Evolutionary conservation across 768 basidiomycete species (phyloP), one percentile per base, ranked within the genome.

Genomic region (Cantharellus anzutake): DNA sequence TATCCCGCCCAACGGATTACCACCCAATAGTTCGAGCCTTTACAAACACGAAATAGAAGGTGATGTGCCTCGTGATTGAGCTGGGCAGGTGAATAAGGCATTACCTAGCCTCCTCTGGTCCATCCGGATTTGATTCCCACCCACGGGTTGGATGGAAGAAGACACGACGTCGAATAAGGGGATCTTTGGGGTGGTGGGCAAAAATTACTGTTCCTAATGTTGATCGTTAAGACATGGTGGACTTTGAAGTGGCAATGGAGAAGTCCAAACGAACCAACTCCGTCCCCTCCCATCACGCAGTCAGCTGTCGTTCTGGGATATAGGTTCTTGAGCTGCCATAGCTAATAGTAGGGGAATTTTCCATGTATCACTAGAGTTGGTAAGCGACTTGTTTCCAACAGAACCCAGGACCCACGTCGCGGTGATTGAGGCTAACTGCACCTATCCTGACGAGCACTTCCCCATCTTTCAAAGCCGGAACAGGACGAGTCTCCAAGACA

Each of bases 91-190:
- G 40, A 2, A 41, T 35, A 44, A 51, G 51, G 1, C 3, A 5
- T 51, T 57, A 64, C 75, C 58, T 64, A 85, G 85, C 68, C 71
- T 5, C 73, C 72, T 88, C 86, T 2, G 86, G 87, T 0, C 76
- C 80, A 14, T 77, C 72, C 2, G 80, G 80, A 62, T 79, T 71
- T 37, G 67, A 73, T 64, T 82, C 75, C 86, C 86, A 89, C n/a
- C 86, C 86, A 3, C 81, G 79, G 69, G 75, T 79, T 1, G 86
- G 86, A 1, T 74, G 75, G n/a, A 89, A 73, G 68, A 89, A 86
- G 37, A 89, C 85, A 42, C 82, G 80, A 62, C 75, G 76, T 51
- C 75, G 68, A 7, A 88, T 67, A 3, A 88, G 73, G 0, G 75
- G 65, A 64, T 87, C 86, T 3, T 73, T 66, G 0, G 71, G 64